Conservation (phyloP, 2,329 filamentous ascomycete species). For the Monosporascus sp. region DNA sequence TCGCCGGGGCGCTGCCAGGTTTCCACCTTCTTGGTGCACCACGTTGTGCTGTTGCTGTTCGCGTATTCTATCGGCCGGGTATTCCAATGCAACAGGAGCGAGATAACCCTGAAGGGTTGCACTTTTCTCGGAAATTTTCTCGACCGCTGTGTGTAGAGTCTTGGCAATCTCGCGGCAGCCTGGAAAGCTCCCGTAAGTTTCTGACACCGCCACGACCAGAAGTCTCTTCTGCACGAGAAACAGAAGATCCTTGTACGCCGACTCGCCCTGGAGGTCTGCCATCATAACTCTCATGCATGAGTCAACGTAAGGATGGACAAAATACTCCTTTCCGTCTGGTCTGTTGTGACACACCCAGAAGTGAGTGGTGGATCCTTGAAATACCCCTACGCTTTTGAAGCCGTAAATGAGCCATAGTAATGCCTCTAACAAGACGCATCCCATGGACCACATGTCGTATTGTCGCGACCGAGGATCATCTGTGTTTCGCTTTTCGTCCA, state of each 20-base stretch:
- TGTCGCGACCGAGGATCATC: not conserved
- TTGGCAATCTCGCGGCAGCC: constrained; percentile 1
- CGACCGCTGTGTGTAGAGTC: not conserved
- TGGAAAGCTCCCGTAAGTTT: constrained; percentile 1
- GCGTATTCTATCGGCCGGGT: no score
- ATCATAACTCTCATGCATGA: not conserved
- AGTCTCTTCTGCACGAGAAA: not conserved
- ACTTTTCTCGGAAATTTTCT: not conserved
- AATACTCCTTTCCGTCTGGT: not conserved
- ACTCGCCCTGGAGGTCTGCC: not conserved
- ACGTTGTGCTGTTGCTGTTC: no score
- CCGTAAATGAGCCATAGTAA: constrained; percentile 4
- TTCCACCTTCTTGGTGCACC: no score
- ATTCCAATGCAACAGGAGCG: no score
- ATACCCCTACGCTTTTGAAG: not conserved
- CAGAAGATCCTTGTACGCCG: not conserved
- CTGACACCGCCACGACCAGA: constrained; percentile 1
- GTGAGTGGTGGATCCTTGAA: not conserved
- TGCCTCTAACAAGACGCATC: constrained; percentile 4
- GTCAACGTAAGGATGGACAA: not conserved
- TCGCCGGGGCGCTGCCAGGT: no score
- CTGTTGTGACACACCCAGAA: not conserved
- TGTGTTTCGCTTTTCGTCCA: not conserved
- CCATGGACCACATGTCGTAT: constrained; percentile 10
- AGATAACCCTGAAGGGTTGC: not conserved